Percentiles rank a stretch among this genome's conserved stretches.
phyloP scores from a whole-genome alignment of 768 basidiomycete species.

The Panaeolus papilionaceus region DNA sequence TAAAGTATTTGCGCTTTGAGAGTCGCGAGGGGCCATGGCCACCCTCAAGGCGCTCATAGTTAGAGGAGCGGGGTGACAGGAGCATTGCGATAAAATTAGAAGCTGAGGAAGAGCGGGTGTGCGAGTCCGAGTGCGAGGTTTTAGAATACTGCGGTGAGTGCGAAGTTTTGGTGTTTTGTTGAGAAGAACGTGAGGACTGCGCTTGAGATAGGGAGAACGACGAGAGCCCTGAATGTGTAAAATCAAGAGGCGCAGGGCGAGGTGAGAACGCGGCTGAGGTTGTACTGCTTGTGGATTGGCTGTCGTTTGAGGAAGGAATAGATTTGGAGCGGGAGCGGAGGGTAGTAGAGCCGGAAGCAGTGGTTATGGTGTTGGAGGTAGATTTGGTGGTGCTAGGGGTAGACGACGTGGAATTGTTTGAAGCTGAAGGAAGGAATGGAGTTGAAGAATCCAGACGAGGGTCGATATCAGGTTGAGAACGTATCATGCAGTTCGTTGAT shows the following conservation, averaged over 20 bases:
- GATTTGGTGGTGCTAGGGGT: neutral
- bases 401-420: neutral
- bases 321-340: neutral
- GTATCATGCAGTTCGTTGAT: neutral
- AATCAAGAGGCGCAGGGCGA: neutral
- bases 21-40: constrained; percentile 50
- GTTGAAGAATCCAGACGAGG: too few relatives aligned
- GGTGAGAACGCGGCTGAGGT: neutral
- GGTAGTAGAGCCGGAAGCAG: neutral
- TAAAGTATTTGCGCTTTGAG: constrained; percentile 33
- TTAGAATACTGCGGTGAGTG: too few relatives aligned
- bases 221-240: neutral
- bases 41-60: constrained; percentile 39
- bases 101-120: neutral
- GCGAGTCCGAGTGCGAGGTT: neutral
- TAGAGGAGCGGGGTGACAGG: constrained; percentile 35
- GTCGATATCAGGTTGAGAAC: neutral
- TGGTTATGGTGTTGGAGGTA: neutral
- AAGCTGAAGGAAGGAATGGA: neutral
- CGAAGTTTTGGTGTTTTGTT: too few relatives aligned
- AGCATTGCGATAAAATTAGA: constrained; percentile 20
- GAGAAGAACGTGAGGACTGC: constrained; percentile 4
- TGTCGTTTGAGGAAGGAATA: neutral
- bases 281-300: too few relatives aligned
- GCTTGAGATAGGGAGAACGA: neutral